phyloP scores from a whole-genome alignment of 192 early-diverging fungal genomes.

The Entomortierella lignicola region DNA sequence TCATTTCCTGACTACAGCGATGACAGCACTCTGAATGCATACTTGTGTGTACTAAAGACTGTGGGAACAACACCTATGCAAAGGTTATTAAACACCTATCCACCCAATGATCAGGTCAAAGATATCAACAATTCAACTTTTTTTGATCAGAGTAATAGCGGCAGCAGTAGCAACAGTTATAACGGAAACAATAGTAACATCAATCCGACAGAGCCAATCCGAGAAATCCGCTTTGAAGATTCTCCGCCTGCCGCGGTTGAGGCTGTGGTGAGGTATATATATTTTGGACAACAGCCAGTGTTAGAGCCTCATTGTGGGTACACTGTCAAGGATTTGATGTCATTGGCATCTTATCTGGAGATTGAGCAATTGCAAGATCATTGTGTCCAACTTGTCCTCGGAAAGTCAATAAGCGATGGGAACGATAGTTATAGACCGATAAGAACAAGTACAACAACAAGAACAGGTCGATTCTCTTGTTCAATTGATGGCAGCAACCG shows the following conservation, averaged over 20 bases:
- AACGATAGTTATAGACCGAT: neutral
- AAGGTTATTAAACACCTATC: slow-evolving; percentile 8
- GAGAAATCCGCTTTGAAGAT: slow-evolving; percentile 38
- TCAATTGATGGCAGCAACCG: too few relatives aligned
- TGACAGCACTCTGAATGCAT: neutral
- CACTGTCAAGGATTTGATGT: slow-evolving; percentile 50
- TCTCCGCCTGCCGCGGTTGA: slow-evolving; percentile 22
- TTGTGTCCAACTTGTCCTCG: slow-evolving; percentile 32
- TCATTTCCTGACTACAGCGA: neutral
- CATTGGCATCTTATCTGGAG: slow-evolving; percentile 23
- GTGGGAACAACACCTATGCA: slow-evolving; percentile 6
- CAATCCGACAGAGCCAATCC: neutral
- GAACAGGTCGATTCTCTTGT: neutral
- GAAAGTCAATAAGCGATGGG: neutral
- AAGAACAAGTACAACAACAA: neutral
- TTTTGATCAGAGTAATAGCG: neutral
- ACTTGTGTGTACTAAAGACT: slow-evolving; percentile 29
- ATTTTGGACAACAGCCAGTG: slow-evolving; percentile 14
- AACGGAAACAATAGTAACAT: neutral
- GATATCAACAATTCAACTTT: neutral
- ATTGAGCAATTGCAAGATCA: slow-evolving; percentile 21
- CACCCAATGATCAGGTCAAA: neutral
- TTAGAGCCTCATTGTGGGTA: slow-evolving; percentile 19
- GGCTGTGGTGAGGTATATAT: slow-evolving; percentile 28
- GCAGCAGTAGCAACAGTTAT: too few relatives aligned